Evolutionary conservation across 495 filamentous ascomycete genomes (phyloP), one percentile per base, ranked within the genome.

Genomic region (Penicillium maclennaniae): DNA sequence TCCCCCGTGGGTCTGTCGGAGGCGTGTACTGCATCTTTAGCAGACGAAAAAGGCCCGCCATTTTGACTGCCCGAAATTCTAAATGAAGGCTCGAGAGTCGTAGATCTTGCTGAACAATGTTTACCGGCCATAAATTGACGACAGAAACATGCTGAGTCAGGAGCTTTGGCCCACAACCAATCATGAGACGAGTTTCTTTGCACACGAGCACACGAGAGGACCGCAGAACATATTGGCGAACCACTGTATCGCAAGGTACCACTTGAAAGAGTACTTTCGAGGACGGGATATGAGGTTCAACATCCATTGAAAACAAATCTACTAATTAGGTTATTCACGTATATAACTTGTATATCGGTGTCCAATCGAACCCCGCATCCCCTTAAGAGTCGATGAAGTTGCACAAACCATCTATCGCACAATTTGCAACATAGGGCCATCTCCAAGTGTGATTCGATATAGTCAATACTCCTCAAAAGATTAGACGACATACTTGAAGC

Each of bases 11-110:
- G 34, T 75, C 68, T 17, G 55, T 58, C 0, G 75, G 75, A 3
- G 71, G 66, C 10, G 51, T 70, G 34, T 65, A 69, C 55, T 73
- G 71, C 51, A 62, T 63, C 42, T 65, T 69, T 6, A 72, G 59
- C 34, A 77, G 67, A 12, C 69, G 63, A n/a, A 73, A 51, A 2
- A 76, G 58, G 17, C 66, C 57, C 6, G 70, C 60, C 73, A 76
- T 77, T 7, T 25, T 70, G 54, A 45, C 17, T 8, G 45, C 9
- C 25, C 20, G 3, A 26, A 47, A 34, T 28, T 8, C 43, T 34
- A 23, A 2, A 23, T 23, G 20, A 34, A 34, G 31, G 15, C 1
- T 4, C 9, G 4, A 34, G 31, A 34, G 31, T 14, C 9, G 27
- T 31, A 31, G 27, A 12, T 31, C 1, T 31, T 31, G 10, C 9